Base-by-base conservation (phyloP, 2,329 filamentous ascomycete species). In the Calonectria hawksworthii region DNA sequence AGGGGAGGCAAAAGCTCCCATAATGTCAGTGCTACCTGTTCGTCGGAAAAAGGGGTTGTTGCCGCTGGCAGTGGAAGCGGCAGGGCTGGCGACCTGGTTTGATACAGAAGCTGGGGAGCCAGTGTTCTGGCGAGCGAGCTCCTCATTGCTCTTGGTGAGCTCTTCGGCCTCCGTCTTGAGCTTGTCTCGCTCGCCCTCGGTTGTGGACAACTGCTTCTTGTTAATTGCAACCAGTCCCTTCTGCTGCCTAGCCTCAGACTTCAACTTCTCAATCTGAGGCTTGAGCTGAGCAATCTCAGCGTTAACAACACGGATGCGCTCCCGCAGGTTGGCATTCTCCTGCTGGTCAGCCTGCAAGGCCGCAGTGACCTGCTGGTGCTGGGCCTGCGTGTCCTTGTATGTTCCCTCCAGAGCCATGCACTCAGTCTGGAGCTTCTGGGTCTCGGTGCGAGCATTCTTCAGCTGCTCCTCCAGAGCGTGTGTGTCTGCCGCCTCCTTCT, bases 191-290 rank as follows among this genome's bases (percentile, higher is more conserved):
- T 99, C 96, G 63, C 91, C 92, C 85, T 99, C 97, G 72, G 94
- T 95, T 0, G 96, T 98, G 44, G 94, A 92, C 74, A 99, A 88
- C 86, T 99, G 97, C 87, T 99, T 99, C 89, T 98, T 99, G 87
- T 98, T 98, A 87, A 99, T 99, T 54, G 97, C 96, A 36, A 98
- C 96, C 78, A 99, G 89, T 23, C 97, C 97, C 87, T 98, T 99
- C 83, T 99, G 96, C 84, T 99, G 97, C 52, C 97, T 93, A 32
- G 96, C 96, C 80, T 98, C 96, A 16, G 94, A 95, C 84, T 94
- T 96, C 80, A 98, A 90, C 88, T 98, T 99, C 84, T 99, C 97
- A 68, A 99, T 92, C 78, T 96, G 93, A 38, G 96, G 96, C 84
- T 96, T 98, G 51, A 99, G 87, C 84, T 96, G 93, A 23, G 92